These are phyloP conservation scores for barley (Hordeum vulgare) DNA, from an alignment of 176 grass and related monocot species.

Conservation along the genomic window DNA sequence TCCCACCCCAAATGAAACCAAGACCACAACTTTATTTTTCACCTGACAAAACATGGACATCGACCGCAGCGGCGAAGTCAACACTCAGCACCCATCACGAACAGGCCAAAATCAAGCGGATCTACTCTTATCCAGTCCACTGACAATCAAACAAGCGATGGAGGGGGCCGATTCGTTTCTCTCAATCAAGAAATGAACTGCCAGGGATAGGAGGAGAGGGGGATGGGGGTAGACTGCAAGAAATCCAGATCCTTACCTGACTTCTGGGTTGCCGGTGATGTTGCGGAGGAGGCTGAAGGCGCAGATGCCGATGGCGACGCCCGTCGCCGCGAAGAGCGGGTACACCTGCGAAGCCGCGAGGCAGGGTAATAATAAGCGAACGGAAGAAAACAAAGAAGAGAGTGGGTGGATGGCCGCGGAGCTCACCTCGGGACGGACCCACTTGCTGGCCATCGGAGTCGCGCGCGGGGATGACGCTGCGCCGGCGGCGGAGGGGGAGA, in stretches of 20 bases:
- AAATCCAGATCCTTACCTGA: slow-evolving; percentile 39
- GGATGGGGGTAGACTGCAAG: no score
- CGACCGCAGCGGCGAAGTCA: background rate
- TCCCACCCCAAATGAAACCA: background rate
- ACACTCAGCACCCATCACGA: background rate
- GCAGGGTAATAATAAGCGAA: background rate
- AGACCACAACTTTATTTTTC: background rate
- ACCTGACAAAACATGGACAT: background rate
- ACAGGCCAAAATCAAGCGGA: background rate
- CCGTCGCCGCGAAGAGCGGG: slow-evolving; percentile 80
- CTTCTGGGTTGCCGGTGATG: slow-evolving; percentile 81
- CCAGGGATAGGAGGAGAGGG: no score
- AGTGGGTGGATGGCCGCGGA: background rate
- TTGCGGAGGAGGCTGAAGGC: slow-evolving; percentile 55
- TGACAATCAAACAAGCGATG: background rate
- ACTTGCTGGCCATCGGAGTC: slow-evolving; percentile 59
- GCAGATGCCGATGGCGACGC: slow-evolving; percentile 65
- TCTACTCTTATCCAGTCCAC: slow-evolving; percentile 5
- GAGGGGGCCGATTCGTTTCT: no score
- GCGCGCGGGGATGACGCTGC: background rate
- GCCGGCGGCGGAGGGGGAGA: slow-evolving; percentile 20
- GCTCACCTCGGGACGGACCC: slow-evolving; percentile 77
- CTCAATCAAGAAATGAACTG: background rate
- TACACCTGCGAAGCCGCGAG: slow-evolving; percentile 47
- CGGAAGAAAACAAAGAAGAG: background rate